Base-by-base conservation (phyloP, 1,139 yeast species). In the Pneumocystis carinii region DNA sequence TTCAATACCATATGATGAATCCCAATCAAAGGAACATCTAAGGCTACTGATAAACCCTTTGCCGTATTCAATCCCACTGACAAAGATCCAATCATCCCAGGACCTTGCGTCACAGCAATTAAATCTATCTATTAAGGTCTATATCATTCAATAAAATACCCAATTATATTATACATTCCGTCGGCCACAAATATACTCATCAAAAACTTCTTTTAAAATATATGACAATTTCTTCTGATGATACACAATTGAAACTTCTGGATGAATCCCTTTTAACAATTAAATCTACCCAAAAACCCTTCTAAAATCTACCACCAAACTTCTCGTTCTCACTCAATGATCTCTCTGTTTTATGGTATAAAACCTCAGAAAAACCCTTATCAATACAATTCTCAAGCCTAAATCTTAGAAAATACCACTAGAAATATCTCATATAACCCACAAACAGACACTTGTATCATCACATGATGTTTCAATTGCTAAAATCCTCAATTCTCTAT, bases 41-140 rank as follows among this genome's bases (percentile, higher is more conserved):
- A 86, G 0, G 90, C 97, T 0, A 86, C 76, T 0, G 90, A 77
- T 19, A 92, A 75, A 0, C 97, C 98, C 69, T 89, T 87, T 0
- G 95, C 96, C 58, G 89, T 75, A 70, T 87, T 94, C 57, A 87
- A 77, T 1, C 97, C 94, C 0, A 89, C 86, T 17, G 89, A 81
- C 27, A 92, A 76, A 0, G 95, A 86, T 0, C 97, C 97, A 17
- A 85, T 81, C 97, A 94, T 90, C 0, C 99, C 99, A 0, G 99
- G 99, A 0, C 99, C 99, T 68, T 95, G 76, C 0, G 99, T 92
- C 10, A 86, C 96, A 72, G 96, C 87, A 1, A 92, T 79, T 59
- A 92, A 71, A 71, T 88, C 96, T 0, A 95, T 90, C 1, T 67
- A 64, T 1, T 72, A 64, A 1, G 71, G 58, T 17, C 27, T 17